A percentile compares a stretch with the other conserved stretches of the same genome.
Evolutionary conservation across 805 yeast species (phyloP).

Genomic region (Ogataea saltuana): DNA sequence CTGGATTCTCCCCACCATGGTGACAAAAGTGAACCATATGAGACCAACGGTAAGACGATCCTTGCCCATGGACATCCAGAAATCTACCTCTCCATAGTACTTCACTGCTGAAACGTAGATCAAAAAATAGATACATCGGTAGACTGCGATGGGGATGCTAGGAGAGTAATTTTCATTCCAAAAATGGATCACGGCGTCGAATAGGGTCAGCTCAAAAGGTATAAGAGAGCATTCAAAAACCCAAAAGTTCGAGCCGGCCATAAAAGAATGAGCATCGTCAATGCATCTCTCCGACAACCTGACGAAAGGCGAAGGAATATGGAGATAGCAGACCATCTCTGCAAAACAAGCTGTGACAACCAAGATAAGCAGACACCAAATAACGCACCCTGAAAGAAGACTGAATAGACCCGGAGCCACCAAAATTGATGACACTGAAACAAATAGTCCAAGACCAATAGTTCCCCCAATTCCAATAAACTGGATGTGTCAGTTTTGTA

Average conservation of each 20-base stretch:
- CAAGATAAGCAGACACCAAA: constrained; percentile 47
- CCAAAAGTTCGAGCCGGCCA: constrained; percentile 54
- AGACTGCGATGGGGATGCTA: constrained; percentile 46
- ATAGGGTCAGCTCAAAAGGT: constrained; percentile 50
- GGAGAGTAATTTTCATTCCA: constrained; percentile 50
- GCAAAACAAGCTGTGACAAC: constrained; percentile 45
- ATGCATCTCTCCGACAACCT: constrained; percentile 48
- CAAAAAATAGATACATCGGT: constrained; percentile 41
- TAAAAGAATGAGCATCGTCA: constrained; percentile 46
- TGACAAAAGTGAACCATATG: constrained; percentile 44
- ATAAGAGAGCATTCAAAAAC: constrained; percentile 47
- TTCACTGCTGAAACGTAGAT: constrained; percentile 46
- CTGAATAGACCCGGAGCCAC: constrained; percentile 44
- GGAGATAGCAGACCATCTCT: constrained; percentile 48
- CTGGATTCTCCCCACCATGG: constrained; percentile 56
- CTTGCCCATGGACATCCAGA: constrained; percentile 46
- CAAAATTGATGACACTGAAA: constrained; percentile 43
- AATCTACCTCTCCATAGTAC: constrained; percentile 51
- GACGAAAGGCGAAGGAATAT: constrained; percentile 50
- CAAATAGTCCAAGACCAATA: constrained; percentile 48
- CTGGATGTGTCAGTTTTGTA: constrained; percentile 46
- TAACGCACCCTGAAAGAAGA: constrained; percentile 40
- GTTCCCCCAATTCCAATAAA: constrained; percentile 52
- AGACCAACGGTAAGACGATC: constrained; percentile 45
- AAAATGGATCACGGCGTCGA: constrained; percentile 47